Conservation (phyloP, 495 filamentous ascomycete genomes). For the Neurospora sp. region DNA sequence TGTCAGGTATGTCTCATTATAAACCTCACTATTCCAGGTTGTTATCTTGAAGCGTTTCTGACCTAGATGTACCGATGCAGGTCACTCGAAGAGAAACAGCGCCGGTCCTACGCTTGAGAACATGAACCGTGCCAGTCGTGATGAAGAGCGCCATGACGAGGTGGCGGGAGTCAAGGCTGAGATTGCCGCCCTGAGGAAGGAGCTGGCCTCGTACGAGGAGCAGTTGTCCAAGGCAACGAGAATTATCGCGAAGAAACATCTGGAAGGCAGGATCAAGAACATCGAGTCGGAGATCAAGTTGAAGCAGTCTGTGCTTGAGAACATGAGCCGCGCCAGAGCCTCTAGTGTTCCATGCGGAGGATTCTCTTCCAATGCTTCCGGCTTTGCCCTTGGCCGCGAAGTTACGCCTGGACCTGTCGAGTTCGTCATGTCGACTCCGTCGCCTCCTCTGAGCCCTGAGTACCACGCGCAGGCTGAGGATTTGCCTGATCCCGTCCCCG, state of each 20-base stretch:
- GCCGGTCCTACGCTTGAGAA: no score
- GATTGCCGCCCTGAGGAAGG: constrained; percentile 43
- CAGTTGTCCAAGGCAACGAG: constrained; percentile 30
- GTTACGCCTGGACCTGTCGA: not conserved
- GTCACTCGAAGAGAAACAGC: not conserved
- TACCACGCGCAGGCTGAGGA: not conserved
- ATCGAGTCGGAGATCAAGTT: constrained; percentile 46
- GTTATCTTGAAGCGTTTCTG: not conserved
- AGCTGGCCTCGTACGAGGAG: constrained; percentile 26
- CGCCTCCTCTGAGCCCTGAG: not conserved
- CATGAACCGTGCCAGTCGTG: constrained; percentile 6
- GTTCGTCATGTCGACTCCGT: not conserved
- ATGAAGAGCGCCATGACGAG: constrained; percentile 35
- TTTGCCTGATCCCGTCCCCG: not conserved
- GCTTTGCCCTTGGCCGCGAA: not conserved
- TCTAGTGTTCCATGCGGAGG: no score
- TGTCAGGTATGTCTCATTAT: not conserved
- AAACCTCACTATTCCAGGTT: not conserved
- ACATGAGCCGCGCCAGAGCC: no score
- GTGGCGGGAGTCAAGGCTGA: constrained; percentile 39
- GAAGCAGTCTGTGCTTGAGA: constrained; percentile 33
- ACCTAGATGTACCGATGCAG: not conserved
- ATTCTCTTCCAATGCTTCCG: not conserved
- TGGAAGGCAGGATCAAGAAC: constrained; percentile 43
- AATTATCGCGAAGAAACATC: constrained; percentile 41